Conservation (phyloP, 1,139 yeast species). For the Hansenula lynferdii region DNA sequence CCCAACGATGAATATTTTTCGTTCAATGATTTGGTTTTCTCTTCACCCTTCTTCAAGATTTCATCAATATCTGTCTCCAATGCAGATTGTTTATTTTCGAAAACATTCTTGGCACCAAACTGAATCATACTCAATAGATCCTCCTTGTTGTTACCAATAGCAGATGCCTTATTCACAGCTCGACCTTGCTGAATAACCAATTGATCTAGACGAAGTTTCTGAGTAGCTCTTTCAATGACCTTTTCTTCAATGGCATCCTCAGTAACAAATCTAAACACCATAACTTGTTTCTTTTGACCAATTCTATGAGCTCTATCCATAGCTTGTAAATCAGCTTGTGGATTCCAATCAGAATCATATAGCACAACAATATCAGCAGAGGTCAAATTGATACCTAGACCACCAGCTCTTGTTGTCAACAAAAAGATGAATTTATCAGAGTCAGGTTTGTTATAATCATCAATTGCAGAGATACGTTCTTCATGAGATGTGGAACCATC, state of each 20-base stretch:
- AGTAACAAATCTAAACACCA: constrained; percentile 86
- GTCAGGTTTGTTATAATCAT: constrained; percentile 80
- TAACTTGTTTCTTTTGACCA: constrained; percentile 95
- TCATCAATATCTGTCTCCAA: constrained; percentile 77
- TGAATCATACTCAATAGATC: constrained; percentile 94
- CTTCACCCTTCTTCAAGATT: constrained; percentile 72
- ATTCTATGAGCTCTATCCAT: constrained; percentile 99
- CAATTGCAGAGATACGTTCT: constrained; percentile 88
- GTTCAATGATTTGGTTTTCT: constrained; percentile 71
- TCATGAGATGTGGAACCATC: constrained; percentile 96
- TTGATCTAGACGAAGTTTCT: constrained; percentile 87
- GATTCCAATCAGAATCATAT: constrained; percentile 98
- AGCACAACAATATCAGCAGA: constrained; percentile 88
- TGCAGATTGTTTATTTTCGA: constrained; percentile 42
- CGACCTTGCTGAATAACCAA: constrained; percentile 95
- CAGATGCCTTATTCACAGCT: constrained; percentile 38
- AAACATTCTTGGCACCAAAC: constrained; percentile 90
- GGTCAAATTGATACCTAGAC: constrained; percentile 90
- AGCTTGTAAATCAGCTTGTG: constrained; percentile 97
- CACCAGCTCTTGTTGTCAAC: constrained; percentile 98
- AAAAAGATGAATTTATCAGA: constrained; percentile 81
- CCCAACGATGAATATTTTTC: constrained; percentile 82
- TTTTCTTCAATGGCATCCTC: constrained; percentile 97
- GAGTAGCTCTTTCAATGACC: constrained; percentile 93
- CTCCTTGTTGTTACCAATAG: constrained; percentile 64